Percentiles rank a stretch among this genome's conserved stretches.
phyloP scores from a whole-genome alignment of 1,139 yeast species.

The Magnusiomyces suaveolens region DNA sequence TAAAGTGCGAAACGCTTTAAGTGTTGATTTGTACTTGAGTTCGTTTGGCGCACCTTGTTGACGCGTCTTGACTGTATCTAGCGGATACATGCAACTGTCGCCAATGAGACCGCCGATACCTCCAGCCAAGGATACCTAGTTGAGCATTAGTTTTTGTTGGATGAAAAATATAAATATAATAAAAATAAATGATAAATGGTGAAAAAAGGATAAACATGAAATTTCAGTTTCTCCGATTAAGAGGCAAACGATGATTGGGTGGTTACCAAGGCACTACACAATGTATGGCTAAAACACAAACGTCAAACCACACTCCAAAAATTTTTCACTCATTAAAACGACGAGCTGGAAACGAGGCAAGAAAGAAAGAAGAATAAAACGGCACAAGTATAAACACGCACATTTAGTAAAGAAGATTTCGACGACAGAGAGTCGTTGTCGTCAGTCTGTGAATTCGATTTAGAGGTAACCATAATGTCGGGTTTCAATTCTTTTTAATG shows the following conservation, averaged over 20 bases:
- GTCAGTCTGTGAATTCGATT: constrained; percentile 1
- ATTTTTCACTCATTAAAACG: no score
- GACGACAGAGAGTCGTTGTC: constrained; percentile 14
- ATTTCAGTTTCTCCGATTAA: neutral
- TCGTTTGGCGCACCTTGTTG: constrained; percentile 84
- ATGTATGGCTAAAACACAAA: neutral
- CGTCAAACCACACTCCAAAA: neutral
- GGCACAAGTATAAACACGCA: constrained; percentile 2
- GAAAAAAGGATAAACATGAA: neutral
- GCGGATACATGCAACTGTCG: constrained; percentile 86
- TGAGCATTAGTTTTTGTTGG: no score
- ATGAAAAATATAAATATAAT: neutral
- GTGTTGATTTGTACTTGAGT: constrained; percentile 52
- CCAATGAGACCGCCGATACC: constrained; percentile 94
- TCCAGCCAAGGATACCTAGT: constrained; percentile 47
- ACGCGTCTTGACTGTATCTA: constrained; percentile 92
- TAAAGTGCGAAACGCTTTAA: constrained; percentile 64
- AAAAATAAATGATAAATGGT: neutral
- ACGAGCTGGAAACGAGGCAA: no score
- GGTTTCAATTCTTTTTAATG: neutral
- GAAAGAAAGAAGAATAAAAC: neutral
- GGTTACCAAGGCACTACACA: neutral
- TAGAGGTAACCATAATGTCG: neutral
- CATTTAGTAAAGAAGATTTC: constrained; percentile 12
- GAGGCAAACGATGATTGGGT: neutral